These are phyloP conservation scores for Glycine tomentella DNA, from an alignment of 306 rosid genomes.

Conservation along the genomic window DNA sequence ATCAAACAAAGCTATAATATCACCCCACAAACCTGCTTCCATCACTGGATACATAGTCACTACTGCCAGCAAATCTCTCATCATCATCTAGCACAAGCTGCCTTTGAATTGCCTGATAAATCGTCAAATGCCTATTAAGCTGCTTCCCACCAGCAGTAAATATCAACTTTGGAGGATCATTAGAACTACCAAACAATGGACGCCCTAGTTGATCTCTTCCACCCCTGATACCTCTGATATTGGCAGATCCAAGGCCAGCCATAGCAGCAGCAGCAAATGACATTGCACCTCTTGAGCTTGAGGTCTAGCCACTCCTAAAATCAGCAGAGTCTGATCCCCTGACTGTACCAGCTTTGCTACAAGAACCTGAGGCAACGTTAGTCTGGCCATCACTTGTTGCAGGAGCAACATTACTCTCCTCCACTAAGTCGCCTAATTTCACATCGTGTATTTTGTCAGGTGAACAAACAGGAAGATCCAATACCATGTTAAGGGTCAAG, in stretches of 20 bases:
- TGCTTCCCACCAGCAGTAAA: slow-evolving; percentile 93
- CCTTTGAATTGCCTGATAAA: slow-evolving; percentile 95
- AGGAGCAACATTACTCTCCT: slow-evolving; percentile 70
- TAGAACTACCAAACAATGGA: slow-evolving; percentile 68
- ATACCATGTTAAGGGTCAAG: too few species aligned
- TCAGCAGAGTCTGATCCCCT: slow-evolving; percentile 78
- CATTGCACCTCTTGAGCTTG: slow-evolving; percentile 89
- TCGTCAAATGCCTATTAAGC: slow-evolving; percentile 90
- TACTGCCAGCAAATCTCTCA: slow-evolving; percentile 82
- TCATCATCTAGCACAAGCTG: slow-evolving; percentile 94
- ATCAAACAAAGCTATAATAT: too few species aligned
- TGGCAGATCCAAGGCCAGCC: slow-evolving; percentile 95
- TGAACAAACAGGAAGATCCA: slow-evolving; percentile 86
- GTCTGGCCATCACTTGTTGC: slow-evolving; percentile 75
- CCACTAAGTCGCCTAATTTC: slow-evolving; percentile 84
- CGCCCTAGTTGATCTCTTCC: slow-evolving; percentile 91
- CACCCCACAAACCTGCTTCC: slow-evolving; percentile 97
- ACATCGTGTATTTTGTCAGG: slow-evolving; percentile 99
- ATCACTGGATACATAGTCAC: slow-evolving; percentile 77
- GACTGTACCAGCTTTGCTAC: slow-evolving; percentile 78
- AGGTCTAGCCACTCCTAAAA: slow-evolving; percentile 74
- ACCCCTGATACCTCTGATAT: slow-evolving; percentile 84
- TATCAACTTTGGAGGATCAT: slow-evolving; percentile 79
- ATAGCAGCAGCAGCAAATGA: slow-evolving; percentile 99
- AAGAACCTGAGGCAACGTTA: slow-evolving; percentile 87